Conservation (phyloP, 2,329 filamentous ascomycete species). For the Apiospora malaysiana region DNA sequence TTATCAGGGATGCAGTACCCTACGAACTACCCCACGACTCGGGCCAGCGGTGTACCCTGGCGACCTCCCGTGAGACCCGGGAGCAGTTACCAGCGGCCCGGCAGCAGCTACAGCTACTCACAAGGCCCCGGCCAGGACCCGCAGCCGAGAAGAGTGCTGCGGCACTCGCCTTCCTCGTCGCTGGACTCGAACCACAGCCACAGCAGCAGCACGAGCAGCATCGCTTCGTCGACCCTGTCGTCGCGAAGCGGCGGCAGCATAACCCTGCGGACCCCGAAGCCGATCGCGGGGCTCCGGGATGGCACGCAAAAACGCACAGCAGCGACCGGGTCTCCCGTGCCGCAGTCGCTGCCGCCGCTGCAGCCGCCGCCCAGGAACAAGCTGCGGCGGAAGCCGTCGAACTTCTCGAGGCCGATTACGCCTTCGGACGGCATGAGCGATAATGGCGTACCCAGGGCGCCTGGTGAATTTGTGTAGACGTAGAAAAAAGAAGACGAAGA, state of each 20-base stretch:
- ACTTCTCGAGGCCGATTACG: constrained; percentile 35
- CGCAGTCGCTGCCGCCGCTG: constrained; percentile 9
- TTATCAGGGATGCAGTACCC: not conserved
- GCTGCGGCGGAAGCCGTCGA: constrained; percentile 30
- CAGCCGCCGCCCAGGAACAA: constrained; percentile 7
- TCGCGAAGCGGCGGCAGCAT: not conserved
- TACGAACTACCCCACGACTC: not conserved
- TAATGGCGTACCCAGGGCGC: not conserved
- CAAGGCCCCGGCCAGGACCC: not conserved
- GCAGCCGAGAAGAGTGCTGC: not conserved
- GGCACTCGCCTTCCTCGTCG: not conserved
- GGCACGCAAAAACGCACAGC: too few species aligned
- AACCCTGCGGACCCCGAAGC: not conserved
- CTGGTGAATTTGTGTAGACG: not conserved
- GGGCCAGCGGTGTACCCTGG: not conserved
- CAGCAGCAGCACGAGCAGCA: not conserved
- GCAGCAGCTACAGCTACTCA: too few species aligned
- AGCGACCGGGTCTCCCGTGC: not conserved
- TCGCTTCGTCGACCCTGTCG: not conserved
- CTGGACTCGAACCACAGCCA: not conserved
- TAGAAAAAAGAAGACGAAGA: not conserved
- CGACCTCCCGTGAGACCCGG: not conserved
- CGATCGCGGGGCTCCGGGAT: constrained; percentile 4
- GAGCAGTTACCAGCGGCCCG: not conserved
- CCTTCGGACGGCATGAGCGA: constrained; percentile 5